phyloP scores from a whole-genome alignment of 2,329 filamentous ascomycete species.

The Ophiostoma piceae region DNA sequence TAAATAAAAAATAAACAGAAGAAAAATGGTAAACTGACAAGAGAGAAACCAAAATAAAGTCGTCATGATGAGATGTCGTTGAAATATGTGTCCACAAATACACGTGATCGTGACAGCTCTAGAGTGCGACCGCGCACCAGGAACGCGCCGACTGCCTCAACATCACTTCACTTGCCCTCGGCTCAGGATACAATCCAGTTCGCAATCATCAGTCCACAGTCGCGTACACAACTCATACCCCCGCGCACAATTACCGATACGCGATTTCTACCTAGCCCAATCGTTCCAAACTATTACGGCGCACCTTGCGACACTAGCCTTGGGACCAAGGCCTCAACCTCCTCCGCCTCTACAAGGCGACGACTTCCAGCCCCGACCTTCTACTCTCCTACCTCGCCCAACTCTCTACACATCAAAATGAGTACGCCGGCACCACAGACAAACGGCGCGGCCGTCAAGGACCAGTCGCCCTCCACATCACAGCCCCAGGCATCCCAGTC shows the following conservation, averaged over 20 bases:
- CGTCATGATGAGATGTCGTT: slow-evolving; percentile 12
- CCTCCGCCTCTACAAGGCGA: not conserved
- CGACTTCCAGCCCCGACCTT: not conserved
- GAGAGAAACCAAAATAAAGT: not conserved
- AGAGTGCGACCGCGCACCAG: slow-evolving; percentile 9
- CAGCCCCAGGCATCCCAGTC: slow-evolving; percentile 16
- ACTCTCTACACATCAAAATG: not conserved
- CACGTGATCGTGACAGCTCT: slow-evolving; percentile 1
- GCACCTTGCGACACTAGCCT: not conserved
- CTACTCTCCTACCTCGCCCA: not conserved
- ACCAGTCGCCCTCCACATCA: not conserved
- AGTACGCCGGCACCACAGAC: slow-evolving; percentile 11
- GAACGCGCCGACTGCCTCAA: slow-evolving; percentile 9
- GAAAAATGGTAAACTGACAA: not conserved
- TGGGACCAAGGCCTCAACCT: not conserved
- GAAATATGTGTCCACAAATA: not conserved
- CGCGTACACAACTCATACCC: not conserved
- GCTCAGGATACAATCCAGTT: not conserved
- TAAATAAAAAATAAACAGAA: not conserved
- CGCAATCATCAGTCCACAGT: not conserved
- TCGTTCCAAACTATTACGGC: not conserved
- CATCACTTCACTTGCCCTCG: not conserved
- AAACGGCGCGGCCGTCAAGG: slow-evolving; percentile 10
- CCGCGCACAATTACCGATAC: not conserved
- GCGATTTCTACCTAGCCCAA: not conserved